phyloP scores from a whole-genome alignment of 495 filamentous ascomycete genomes.

The Cairneyella variabilis region DNA sequence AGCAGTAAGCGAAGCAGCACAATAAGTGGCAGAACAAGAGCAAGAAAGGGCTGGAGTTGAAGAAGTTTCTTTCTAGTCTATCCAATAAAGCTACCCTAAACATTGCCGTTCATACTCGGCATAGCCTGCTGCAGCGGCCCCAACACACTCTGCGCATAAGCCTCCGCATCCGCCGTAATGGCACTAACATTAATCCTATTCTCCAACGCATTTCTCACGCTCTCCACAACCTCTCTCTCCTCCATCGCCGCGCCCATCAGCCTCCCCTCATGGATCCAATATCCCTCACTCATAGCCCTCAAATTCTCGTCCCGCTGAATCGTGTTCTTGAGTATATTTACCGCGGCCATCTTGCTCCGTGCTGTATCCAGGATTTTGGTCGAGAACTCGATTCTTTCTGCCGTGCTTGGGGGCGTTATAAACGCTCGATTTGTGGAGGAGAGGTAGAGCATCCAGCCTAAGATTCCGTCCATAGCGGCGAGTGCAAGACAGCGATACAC shows the following conservation, averaged over 20 bases:
- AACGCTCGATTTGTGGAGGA: slow-evolving; percentile 69
- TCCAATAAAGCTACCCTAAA: background rate
- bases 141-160: slow-evolving; percentile 44
- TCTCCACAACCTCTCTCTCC: slow-evolving; percentile 55
- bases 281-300: slow-evolving; percentile 37
- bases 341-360: slow-evolving; percentile 44
- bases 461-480: slow-evolving; percentile 52
- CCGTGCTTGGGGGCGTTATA: slow-evolving; percentile 38
- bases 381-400: slow-evolving; percentile 43
- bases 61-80: background rate
- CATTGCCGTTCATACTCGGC: background rate
- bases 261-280: slow-evolving; percentile 51
- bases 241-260: slow-evolving; percentile 56
- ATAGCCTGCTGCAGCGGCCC: slow-evolving; percentile 23
- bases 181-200: slow-evolving; percentile 46
- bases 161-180: slow-evolving; percentile 50
- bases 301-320: slow-evolving; percentile 47
- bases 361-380: slow-evolving; percentile 33
- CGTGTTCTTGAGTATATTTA: slow-evolving; percentile 55
- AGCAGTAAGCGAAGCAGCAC: no score
- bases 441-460: slow-evolving; percentile 64
- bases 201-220: slow-evolving; percentile 49
- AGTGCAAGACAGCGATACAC: slow-evolving; percentile 56
- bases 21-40: no score
- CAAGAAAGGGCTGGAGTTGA: no score